Conservation (phyloP, 768 basidiomycete genomes). For the Amanita exitialis region DNA sequence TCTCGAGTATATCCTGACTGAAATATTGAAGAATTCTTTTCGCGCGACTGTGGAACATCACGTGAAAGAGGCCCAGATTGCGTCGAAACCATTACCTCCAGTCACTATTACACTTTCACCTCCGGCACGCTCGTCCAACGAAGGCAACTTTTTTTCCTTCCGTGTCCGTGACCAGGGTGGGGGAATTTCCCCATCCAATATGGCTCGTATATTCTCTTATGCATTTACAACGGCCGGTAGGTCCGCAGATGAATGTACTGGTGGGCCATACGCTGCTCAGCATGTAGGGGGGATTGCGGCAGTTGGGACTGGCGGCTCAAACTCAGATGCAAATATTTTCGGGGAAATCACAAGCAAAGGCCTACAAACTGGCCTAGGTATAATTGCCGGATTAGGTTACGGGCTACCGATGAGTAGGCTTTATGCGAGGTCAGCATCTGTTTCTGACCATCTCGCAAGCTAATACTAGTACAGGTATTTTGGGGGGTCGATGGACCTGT, state of each 20-base stretch:
- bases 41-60: constrained; percentile 82
- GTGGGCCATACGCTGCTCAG: constrained; percentile 73
- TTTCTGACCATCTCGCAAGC: constrained; percentile 2
- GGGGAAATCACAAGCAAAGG: constrained; percentile 72
- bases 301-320: constrained; percentile 28
- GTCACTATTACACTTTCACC: constrained; percentile 66
- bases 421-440: constrained; percentile 44
- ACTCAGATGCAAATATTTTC: constrained; percentile 46
- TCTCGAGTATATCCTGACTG: constrained; percentile 85
- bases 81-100: constrained; percentile 38
- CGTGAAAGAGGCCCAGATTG: constrained; percentile 26
- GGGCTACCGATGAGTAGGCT: constrained; percentile 75
- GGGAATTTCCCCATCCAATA: constrained; percentile 65
- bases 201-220: constrained; percentile 81
- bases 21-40: constrained; percentile 86
- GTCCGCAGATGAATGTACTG: constrained; percentile 31
- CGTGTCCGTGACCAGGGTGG: constrained; percentile 83
- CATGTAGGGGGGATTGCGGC: constrained; percentile 66
- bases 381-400: constrained; percentile 84
- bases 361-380: constrained; percentile 75
- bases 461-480: constrained; percentile 48
- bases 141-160: constrained; percentile 53
- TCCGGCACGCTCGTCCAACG: constrained; percentile 24
- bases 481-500: constrained; percentile 74
- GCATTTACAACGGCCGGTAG: constrained; percentile 81